Evolutionary conservation across 306 rosid genomes (phyloP), one percentile per base, ranked within the genome.

Genomic region (Fagus crenata): DNA sequence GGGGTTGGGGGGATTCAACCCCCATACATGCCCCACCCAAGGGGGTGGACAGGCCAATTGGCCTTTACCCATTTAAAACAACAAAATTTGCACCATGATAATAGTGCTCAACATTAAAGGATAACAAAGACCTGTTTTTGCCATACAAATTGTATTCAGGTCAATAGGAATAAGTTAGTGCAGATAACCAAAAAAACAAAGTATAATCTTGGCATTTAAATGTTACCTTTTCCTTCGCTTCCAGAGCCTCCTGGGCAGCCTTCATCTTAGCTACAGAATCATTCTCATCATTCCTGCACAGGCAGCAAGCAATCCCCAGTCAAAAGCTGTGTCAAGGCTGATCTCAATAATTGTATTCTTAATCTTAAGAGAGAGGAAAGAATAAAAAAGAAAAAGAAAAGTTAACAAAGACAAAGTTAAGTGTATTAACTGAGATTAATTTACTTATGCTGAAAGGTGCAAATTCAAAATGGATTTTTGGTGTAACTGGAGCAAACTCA

Each of bases 231-330:
- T 90, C 86, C 78, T 89, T 88, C 71, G 84, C 93, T 84, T 89
- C 92, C 75, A 95, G 77, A 53, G 97, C 96, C 65, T 89, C 90
- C 89, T 89, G 95, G 67, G 98, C 87, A 81, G 93, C 96, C 90
- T 84, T 86, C 98, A 92, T 95, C 85, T 79, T 90, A 17, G 84
- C 75, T 35, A 92, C 63, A 39, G 98, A 84, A 84, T 92, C 98
- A 86, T 76, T 56, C 74, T 90, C 98, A 55, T 92, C 93, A 84
- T 87, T 81, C 86, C 98, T 94, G 86, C 80, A 49, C 80, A 83
- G 80, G 85, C 67, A 86, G 81, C 41, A 84, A 82, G 49, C 78
- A 82, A 74, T 49, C 81, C 42, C 69, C 49, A 61, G 67, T 86
- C 61, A 87, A 74, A 86, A 79, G 77, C 85, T 13, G 79, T 35